Base-by-base conservation (phyloP, 2,329 filamentous ascomycete species). In the Venturia oleaginea region DNA sequence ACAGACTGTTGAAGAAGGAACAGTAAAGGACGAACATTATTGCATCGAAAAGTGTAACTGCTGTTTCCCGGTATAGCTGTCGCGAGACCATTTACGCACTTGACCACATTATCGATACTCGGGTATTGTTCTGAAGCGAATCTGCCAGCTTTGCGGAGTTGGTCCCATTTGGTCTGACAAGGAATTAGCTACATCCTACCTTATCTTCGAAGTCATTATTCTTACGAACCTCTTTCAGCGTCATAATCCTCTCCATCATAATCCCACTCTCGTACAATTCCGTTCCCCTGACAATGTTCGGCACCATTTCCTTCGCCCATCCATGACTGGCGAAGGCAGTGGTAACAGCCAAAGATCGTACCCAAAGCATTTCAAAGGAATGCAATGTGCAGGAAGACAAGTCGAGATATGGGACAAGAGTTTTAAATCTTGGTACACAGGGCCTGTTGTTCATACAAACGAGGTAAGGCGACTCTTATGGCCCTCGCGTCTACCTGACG, bases 251-350 rank as follows among this genome's bases (percentile, higher is more conserved):
- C 61, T 72, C 69, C 66, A 77, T 76, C 40, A 72, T 72, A 46
- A 76, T 72, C 8, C 75, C 76, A 43, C 73, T 75, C 64, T 77
- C 74, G 64, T 76, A 77, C 30, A 76, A 68, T 67, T 74, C 65
- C 8, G 73, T 71, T 17, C 70, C 74, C 66, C 67, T 72, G 65
- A 71, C 63, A 65, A 72, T 67, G 61, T 76, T 73, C 61, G 74
- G 73, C 13, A 71, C 69, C 67, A 76, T 64, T 65, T 76, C 73
- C 66, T 51, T 64, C 11, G 38, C 63, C 7, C 30, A 13, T 7
- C 6, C 54, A 57, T 57, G n/a, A 13, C 30, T 19, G 4, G n/a
- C 19, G 19, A 57, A 37, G 19, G 17, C 51, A 57, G 51, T 57
- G 51, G 51, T 30, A 34, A 57, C 17, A 57, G 51, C 51, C 51